Percentiles rank a stretch among this genome's conserved stretches.
phyloP scores from a whole-genome alignment of 768 basidiomycete genomes.

The Termitomyces sp. region DNA sequence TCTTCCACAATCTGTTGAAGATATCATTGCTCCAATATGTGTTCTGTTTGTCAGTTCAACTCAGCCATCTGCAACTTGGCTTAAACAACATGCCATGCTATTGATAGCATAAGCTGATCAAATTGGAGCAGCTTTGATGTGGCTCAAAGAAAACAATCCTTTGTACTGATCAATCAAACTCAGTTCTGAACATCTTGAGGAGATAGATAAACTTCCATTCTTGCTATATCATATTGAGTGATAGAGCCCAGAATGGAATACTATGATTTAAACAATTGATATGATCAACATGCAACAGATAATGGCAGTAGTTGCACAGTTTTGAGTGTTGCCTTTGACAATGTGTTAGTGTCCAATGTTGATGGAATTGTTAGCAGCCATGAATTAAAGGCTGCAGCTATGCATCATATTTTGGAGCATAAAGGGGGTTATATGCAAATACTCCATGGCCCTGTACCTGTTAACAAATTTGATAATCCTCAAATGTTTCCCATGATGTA shows the following conservation, averaged over 20 bases:
- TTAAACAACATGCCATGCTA: background rate
- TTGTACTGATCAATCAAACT: background rate
- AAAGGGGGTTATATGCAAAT: background rate
- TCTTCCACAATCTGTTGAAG: conserved; percentile 34
- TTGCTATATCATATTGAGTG: background rate
- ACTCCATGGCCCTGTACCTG: background rate
- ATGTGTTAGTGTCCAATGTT: background rate
- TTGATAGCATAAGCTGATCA: background rate
- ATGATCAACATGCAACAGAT: background rate
- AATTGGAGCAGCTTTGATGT: background rate
- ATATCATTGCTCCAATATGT: conserved; percentile 33
- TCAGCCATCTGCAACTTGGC: conserved; percentile 25
- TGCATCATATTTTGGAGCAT: background rate
- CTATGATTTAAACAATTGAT: background rate
- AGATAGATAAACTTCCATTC: background rate
- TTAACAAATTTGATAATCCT: conserved; percentile 35
- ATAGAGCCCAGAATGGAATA: too few relatives aligned
- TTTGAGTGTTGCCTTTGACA: background rate
- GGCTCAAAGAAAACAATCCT: background rate
- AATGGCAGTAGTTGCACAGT: background rate
- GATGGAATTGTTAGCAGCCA: background rate
- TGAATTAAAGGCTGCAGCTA: background rate
- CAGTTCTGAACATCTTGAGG: background rate
- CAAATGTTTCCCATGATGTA: conserved; percentile 35
- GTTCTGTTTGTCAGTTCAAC: conserved; percentile 38